These are phyloP conservation scores for Daedaleopsis nitida DNA, from an alignment of 768 basidiomycete species.

Conservation along the genomic window DNA sequence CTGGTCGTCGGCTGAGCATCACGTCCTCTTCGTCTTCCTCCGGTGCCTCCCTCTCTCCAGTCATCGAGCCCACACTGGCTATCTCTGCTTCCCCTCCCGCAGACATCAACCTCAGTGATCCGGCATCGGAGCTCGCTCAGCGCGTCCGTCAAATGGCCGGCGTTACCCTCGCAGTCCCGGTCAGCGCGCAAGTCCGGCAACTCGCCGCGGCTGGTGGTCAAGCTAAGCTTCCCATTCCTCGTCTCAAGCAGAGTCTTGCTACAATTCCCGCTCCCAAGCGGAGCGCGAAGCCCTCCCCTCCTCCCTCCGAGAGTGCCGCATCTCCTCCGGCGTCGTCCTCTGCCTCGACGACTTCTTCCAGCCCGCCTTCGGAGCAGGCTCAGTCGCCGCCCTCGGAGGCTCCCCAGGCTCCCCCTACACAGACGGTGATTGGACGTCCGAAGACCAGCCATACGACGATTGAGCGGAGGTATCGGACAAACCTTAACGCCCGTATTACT, in stretches of 20 bases:
- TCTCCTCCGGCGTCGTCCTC: constrained; percentile 17
- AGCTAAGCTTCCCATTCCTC: constrained; percentile 50
- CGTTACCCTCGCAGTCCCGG: constrained; percentile 41
- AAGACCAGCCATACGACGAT: constrained; percentile 92
- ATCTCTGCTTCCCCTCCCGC: constrained; percentile 25
- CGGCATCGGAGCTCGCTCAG: constrained; percentile 39
- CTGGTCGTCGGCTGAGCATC: constrained; percentile 49
- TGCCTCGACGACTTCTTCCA: constrained; percentile 43
- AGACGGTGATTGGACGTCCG: constrained; percentile 45
- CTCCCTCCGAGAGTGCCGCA: constrained; percentile 21
- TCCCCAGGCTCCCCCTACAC: constrained; percentile 17
- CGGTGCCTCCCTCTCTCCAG: constrained; percentile 54
- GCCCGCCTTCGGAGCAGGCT: constrained; percentile 29
- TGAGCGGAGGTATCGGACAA: constrained; percentile 86
- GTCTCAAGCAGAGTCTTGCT: constrained; percentile 49
- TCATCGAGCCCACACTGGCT: constrained; percentile 41
- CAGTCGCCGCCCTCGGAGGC: constrained; percentile 20
- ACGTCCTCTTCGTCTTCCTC: constrained; percentile 58
- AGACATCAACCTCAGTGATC: constrained; percentile 29
- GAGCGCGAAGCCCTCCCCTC: constrained; percentile 19
- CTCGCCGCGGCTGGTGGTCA: constrained; percentile 31
- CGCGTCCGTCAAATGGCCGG: constrained; percentile 39
- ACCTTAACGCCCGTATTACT: constrained; percentile 85
- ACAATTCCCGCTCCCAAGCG: constrained; percentile 37
- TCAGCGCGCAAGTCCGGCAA: constrained; percentile 36